Conservation (phyloP, 2,329 filamentous ascomycete species). For the Aspergillus thermomutatus region DNA sequence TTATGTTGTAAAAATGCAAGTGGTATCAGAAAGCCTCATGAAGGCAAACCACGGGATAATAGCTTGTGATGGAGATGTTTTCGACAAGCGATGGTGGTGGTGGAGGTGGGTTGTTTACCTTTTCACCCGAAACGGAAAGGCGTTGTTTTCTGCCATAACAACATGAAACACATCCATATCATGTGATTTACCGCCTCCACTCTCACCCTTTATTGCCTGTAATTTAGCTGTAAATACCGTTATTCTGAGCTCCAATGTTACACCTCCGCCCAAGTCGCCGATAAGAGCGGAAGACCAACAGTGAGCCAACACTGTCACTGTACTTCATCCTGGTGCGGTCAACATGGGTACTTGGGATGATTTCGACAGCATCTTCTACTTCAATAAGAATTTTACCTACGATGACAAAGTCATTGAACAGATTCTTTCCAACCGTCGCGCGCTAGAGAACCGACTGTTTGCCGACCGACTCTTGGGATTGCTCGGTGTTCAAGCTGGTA, state of each 20-base stretch:
- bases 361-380: slow-evolving; percentile 66
- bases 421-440: slow-evolving; percentile 65
- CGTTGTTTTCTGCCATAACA: slow-evolving; percentile 33
- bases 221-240: slow-evolving; percentile 14
- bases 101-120: slow-evolving; percentile 40
- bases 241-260: slow-evolving; percentile 13
- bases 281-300: background rate
- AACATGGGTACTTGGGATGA: slow-evolving; percentile 53
- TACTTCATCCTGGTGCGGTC: slow-evolving; percentile 2
- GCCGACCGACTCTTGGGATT: slow-evolving; percentile 73
- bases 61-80: slow-evolving; percentile 13
- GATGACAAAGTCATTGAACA: slow-evolving; percentile 58
- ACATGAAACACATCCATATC: background rate
- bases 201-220: slow-evolving; percentile 7
- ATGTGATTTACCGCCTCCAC: slow-evolving; percentile 24
- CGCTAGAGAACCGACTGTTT: slow-evolving; percentile 68
- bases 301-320: background rate
- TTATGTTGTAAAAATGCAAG: slow-evolving; percentile 20
- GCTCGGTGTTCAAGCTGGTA: slow-evolving; percentile 68
- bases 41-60: slow-evolving; percentile 19
- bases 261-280: background rate
- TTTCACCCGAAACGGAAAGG: slow-evolving; percentile 31
- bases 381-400: slow-evolving; percentile 60
- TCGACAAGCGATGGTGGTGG: slow-evolving; percentile 17
- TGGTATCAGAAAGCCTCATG: slow-evolving; percentile 24